Evolutionary conservation across 495 filamentous ascomycete genomes (phyloP).

Genomic region (Penicillium simplicissimum): DNA sequence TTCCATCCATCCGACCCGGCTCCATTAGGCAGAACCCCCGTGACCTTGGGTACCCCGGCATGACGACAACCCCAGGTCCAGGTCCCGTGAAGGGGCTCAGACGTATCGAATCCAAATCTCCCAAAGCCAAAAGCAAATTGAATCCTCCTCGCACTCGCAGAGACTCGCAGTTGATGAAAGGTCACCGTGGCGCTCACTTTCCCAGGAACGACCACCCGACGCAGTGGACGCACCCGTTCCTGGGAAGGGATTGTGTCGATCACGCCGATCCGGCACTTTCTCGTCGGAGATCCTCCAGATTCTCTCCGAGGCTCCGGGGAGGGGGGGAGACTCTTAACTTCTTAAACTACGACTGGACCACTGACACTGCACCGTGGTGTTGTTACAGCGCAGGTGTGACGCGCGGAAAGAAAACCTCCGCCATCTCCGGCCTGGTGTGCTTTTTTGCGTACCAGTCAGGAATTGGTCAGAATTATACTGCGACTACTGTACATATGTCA

Average conservation of each 20-base stretch:
- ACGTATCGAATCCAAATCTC: neutral
- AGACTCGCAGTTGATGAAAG: neutral
- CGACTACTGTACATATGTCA: too few relatives aligned
- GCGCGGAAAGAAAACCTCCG: neutral
- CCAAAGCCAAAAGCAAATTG: neutral
- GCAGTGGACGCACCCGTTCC: slow-evolving; percentile 1
- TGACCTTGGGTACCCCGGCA: too few relatives aligned
- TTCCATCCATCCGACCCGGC: neutral
- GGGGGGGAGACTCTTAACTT: neutral
- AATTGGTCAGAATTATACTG: neutral
- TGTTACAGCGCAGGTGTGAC: neutral
- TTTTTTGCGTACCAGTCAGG: neutral
- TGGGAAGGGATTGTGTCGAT: slow-evolving; percentile 9
- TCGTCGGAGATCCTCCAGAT: neutral
- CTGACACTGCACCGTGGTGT: neutral
- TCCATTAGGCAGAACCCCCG: neutral
- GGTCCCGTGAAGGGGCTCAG: too few relatives aligned
- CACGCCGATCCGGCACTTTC: slow-evolving; percentile 13
- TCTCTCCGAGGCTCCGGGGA: too few relatives aligned
- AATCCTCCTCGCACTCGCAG: neutral
- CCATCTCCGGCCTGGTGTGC: neutral
- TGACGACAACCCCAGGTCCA: too few relatives aligned
- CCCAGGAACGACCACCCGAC: slow-evolving; percentile 11
- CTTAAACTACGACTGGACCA: too few relatives aligned
- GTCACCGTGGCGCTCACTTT: slow-evolving; percentile 4